Percentiles rank a stretch among this genome's conserved stretches.
Evolutionary conservation across 2,329 filamentous ascomycete species (phyloP).

Genomic region (Colletotrichum endophyticum): DNA sequence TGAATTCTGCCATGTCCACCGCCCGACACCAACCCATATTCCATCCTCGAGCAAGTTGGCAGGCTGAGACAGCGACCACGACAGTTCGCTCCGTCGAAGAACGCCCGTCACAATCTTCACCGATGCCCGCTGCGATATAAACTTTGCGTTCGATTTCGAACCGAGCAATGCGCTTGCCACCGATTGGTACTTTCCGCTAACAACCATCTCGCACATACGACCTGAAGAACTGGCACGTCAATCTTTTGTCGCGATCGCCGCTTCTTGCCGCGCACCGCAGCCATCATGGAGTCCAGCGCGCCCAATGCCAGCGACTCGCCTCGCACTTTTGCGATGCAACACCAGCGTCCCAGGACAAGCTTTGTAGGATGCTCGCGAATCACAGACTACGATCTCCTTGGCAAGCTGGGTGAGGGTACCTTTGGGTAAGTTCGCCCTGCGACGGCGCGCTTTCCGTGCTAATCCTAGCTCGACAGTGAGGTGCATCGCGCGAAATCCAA

Average conservation of each 20-base stretch:
- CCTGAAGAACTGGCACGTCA: background rate
- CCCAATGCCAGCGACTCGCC: conserved; percentile 50
- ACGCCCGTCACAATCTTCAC: background rate
- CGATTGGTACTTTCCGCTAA: background rate
- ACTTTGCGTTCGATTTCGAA: background rate
- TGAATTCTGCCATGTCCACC: conserved; percentile 12
- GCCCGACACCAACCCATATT: background rate
- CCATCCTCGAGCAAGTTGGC: background rate
- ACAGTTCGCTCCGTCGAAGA: background rate
- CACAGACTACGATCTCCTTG: conserved; percentile 77
- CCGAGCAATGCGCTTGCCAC: conserved; percentile 5
- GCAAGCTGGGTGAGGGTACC: conserved; percentile 91
- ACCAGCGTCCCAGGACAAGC: conserved; percentile 59
- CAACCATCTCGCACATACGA: background rate
- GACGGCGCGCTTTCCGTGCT: background rate
- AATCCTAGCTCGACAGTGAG: conserved; percentile 59
- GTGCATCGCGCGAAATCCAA: conserved; percentile 88
- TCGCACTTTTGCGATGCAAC: conserved; percentile 59
- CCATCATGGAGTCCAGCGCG: conserved; percentile 13
- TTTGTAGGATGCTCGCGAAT: conserved; percentile 89
- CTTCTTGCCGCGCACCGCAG: background rate
- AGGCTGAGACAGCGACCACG: background rate
- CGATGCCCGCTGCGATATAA: background rate
- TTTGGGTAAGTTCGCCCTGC: conserved; percentile 70
- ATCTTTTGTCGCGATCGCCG: background rate